Conservation (phyloP, 2,329 filamentous ascomycete genomes). For the Massarina eburnea region DNA sequence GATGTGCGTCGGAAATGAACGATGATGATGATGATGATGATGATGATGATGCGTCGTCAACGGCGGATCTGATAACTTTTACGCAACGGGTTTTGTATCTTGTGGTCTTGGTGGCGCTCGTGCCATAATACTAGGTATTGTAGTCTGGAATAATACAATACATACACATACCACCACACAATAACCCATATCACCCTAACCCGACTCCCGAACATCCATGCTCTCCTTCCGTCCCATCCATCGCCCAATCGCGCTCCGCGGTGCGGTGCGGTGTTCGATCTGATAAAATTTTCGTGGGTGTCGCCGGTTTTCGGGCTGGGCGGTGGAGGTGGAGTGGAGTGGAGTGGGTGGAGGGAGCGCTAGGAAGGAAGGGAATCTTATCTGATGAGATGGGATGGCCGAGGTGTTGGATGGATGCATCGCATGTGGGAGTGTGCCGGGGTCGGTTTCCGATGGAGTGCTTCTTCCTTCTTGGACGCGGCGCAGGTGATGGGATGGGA, state of each 20-base stretch:
- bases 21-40: background rate
- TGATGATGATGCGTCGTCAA: background rate
- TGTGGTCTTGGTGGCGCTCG: background rate
- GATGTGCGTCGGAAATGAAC: no score
- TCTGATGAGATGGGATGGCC: conserved; percentile 7
- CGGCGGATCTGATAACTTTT: conserved; percentile 11
- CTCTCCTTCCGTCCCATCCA: no score
- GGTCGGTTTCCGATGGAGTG: no score
- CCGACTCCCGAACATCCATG: no score
- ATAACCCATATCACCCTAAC: no score
- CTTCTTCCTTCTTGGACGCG: no score
- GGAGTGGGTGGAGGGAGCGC: no score
- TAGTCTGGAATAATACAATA: background rate
- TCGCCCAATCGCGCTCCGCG: no score
- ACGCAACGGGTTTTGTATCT: conserved; percentile 4
- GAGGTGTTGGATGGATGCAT: background rate
- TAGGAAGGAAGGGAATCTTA: conserved; percentile 5
- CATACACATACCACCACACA: background rate
- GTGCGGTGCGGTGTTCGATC: conserved; percentile 4
- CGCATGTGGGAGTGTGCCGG: no score
- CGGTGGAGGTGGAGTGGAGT: no score
- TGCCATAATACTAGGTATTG: background rate
- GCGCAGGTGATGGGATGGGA: no score
- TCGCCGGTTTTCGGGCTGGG: no score
- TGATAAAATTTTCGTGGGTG: conserved; percentile 12